These are phyloP conservation scores for Wallacemonas sp. DNA, from an alignment of 208 protist genomes.

Conservation along the genomic window DNA sequence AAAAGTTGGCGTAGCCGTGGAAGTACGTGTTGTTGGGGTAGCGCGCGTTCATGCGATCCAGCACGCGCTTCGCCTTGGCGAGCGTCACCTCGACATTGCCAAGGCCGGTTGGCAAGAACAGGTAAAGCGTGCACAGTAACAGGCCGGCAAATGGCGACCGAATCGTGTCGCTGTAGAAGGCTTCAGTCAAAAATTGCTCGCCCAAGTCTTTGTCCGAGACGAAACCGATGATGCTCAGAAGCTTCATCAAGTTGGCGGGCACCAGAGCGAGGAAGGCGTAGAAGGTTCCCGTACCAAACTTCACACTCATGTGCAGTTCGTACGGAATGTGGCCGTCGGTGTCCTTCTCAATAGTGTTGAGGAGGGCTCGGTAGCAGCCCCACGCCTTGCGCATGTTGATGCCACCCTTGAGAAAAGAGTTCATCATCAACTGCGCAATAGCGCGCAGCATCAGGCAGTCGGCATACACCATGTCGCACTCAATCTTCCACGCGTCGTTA, in stretches of 20 bases:
- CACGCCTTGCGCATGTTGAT: constrained; percentile 90
- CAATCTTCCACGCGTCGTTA: constrained; percentile 82
- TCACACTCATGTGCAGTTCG: constrained; percentile 86
- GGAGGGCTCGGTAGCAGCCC: constrained; percentile 78
- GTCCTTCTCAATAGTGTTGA: constrained; percentile 72
- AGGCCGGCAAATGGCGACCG: constrained; percentile 83
- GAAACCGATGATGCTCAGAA: constrained; percentile 89
- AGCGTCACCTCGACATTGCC: constrained; percentile 75
- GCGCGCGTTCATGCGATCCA: constrained; percentile 78
- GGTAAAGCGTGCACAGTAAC: constrained; percentile 87
- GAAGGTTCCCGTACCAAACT: constrained; percentile 87
- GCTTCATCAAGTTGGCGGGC: constrained; percentile 85
- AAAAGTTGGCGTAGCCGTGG: constrained; percentile 91
- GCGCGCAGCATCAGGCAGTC: constrained; percentile 80
- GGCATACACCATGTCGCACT: constrained; percentile 91
- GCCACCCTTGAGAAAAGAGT: constrained; percentile 87
- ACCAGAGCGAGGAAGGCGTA: constrained; percentile 89
- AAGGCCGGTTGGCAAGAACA: constrained; percentile 88
- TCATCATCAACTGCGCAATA: constrained; percentile 90
- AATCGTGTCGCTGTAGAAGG: constrained; percentile 88
- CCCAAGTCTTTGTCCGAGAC: constrained; percentile 89
- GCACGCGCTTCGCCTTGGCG: constrained; percentile 65
- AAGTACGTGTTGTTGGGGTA: constrained; percentile 91
- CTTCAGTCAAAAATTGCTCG: constrained; percentile 87
- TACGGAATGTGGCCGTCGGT: constrained; percentile 67